Evolutionary conservation across 1,139 yeast genomes (phyloP).

Genomic region (Nematodospora anomalae): DNA sequence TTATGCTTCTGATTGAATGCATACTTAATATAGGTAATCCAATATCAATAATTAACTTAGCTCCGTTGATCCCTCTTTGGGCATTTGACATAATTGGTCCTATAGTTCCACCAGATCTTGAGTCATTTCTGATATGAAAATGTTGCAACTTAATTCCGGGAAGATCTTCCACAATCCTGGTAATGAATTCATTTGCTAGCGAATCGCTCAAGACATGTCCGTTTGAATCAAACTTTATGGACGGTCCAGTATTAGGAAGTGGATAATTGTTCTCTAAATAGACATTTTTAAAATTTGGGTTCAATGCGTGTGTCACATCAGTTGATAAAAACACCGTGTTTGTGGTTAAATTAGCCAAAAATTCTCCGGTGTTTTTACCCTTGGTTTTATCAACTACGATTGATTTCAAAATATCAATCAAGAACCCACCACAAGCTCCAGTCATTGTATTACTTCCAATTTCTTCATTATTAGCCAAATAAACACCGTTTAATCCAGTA

Average conservation of each 20-base stretch:
- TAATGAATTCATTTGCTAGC: conserved; percentile 63
- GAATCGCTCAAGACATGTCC: conserved; percentile 50
- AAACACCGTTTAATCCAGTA: conserved; percentile 49
- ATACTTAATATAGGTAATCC: conserved; percentile 79
- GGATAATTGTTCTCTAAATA: conserved; percentile 44
- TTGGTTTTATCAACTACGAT: conserved; percentile 7
- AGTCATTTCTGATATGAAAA: conserved; percentile 47
- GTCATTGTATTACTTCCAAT: conserved; percentile 60
- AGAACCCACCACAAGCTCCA: conserved; percentile 58
- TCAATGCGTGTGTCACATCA: conserved; percentile 52
- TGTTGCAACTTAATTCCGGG: conserved; percentile 60
- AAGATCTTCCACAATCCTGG: conserved; percentile 56
- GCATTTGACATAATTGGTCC: conserved; percentile 67
- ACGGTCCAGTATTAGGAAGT: conserved; percentile 42
- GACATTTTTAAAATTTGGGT: conserved; percentile 41
- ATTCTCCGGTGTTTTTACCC: conserved; percentile 18
- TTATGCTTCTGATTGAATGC: conserved; percentile 79
- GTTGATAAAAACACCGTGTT: conserved; percentile 62
- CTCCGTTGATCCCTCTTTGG: conserved; percentile 50
- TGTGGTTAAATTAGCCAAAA: conserved; percentile 32
- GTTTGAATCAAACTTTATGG: conserved; percentile 42
- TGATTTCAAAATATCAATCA: conserved; percentile 13
- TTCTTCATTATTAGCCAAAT: conserved; percentile 62
- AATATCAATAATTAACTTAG: conserved; percentile 66
- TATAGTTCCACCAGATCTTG: conserved; percentile 62